Evolutionary conservation across 2,329 filamentous ascomycete species (phyloP).

Genomic region (Bertia moriformis): DNA sequence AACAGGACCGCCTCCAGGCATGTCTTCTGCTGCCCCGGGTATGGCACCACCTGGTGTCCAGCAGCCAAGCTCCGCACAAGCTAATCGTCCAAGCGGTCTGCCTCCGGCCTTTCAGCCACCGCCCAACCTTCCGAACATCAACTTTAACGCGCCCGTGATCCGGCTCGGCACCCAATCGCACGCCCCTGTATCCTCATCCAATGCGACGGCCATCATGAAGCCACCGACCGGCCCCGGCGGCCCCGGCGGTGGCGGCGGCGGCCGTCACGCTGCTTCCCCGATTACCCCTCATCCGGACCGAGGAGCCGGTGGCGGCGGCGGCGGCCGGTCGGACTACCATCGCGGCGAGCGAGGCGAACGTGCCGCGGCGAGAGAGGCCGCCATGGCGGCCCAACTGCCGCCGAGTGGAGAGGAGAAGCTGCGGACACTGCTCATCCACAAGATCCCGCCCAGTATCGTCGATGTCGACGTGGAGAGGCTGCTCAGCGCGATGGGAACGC

Average conservation of each 20-base stretch:
- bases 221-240: not conserved
- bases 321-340: not conserved
- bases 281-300: no score
- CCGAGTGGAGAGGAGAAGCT: conserved; percentile 64
- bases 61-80: conserved; percentile 58
- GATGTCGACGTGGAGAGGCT: conserved; percentile 72
- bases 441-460: conserved; percentile 65
- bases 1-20: conserved; percentile 65
- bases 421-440: conserved; percentile 77
- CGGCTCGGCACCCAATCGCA: conserved; percentile 73
- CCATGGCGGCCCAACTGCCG: not conserved
- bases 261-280: not conserved
- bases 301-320: no score
- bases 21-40: conserved; percentile 64
- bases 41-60: conserved; percentile 67
- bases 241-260: no score
- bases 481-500: conserved; percentile 58
- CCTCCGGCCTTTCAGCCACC: conserved; percentile 78
- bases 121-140: conserved; percentile 95
- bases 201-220: conserved; percentile 47
- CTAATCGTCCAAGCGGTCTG: conserved; percentile 68
- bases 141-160: conserved; percentile 94
- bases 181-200: no score
- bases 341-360: not conserved
- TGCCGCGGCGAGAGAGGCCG: not conserved